Base-by-base conservation (phyloP, 116 monocot genomes). In the Cymodocea nodosa region DNA sequence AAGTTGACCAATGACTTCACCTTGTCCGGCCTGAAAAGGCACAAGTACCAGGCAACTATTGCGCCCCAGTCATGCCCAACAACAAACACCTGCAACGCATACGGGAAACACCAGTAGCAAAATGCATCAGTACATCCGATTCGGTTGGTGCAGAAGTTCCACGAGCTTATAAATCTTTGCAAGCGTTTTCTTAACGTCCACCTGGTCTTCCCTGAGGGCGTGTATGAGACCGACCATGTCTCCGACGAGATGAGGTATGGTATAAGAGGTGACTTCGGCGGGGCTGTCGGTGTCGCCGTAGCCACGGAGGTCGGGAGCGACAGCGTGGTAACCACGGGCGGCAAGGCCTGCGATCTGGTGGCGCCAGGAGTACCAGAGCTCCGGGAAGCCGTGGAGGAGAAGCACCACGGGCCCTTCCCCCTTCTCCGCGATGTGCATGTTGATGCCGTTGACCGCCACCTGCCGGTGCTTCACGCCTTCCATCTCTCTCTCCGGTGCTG, bases 261-360 rank as follows among this genome's bases (percentile, higher is more conserved):
- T 44, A 55, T 78, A 78, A 13, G 51, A 23, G 4, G 67, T 23
- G 23, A 37, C 15, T 9, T 18, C 60, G 5, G 52, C 15, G 3
- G 72, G 77, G 44, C 54, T 44, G 22, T 72, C 72, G 49, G 77
- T 63, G 61, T 73, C 72, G 56, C 77, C 77, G 35, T 35, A 78
- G 17, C 77, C 77, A 24, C 77, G 77, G 34, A 78, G 72, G 51
- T 78, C 77, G 35, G 77, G 77, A 34, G 77, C 77, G 55, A 78
- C 72, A 56, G 68, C 73, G 60, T 50, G 77, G 73, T 72, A 78
- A 52, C 77, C 77, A 10, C 40, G 39, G 56, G 52, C 68, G 14
- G 77, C 72, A 49, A 78, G 68, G 68, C 52, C 72, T 16, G 35
- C 14, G 16, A 75, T 75, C 63, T 75, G 75, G 68, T 75, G 75